phyloP scores from a whole-genome alignment of 306 rosid genomes.

The Castanea mollissima region DNA sequence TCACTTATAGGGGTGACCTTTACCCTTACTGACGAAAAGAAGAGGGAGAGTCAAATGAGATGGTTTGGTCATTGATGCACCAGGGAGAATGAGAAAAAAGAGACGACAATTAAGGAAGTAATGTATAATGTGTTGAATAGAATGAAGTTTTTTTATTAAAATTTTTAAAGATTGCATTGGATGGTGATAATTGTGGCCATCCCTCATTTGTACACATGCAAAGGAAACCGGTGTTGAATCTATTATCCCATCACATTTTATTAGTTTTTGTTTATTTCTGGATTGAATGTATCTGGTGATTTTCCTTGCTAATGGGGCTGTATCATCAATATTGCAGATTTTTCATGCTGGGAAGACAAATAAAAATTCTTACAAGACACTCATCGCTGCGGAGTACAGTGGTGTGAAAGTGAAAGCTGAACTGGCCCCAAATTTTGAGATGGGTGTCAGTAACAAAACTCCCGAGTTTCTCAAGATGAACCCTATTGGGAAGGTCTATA shows the following conservation, averaged over 20 bases:
- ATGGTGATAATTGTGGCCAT: too few relatives aligned
- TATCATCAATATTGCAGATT: conserved; percentile 35
- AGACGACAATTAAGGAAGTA: too few relatives aligned
- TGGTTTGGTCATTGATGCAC: too few relatives aligned
- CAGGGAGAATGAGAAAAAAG: too few relatives aligned
- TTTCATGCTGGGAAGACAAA: conserved; percentile 46
- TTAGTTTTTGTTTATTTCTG: background rate
- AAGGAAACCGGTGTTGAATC: background rate
- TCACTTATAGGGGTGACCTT: too few relatives aligned
- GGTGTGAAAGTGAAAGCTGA: conserved; percentile 61
- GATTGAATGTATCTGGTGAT: background rate
- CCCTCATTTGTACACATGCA: too few relatives aligned
- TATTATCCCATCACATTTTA: background rate
- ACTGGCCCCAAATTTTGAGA: conserved; percentile 45
- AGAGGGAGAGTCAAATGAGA: too few relatives aligned
- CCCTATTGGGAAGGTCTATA: conserved; percentile 73
- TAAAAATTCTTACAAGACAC: conserved; percentile 63
- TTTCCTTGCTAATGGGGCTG: background rate
- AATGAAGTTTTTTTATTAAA: too few relatives aligned
- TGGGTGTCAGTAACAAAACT: conserved; percentile 72
- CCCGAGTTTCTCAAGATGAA: conserved; percentile 77
- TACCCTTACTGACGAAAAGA: too few relatives aligned
- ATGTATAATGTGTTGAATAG: too few relatives aligned
- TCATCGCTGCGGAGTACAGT: conserved; percentile 53
- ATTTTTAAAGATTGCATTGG: too few relatives aligned